Conservation (phyloP, 108 stramenopile species). For the Parmales sp. region DNA sequence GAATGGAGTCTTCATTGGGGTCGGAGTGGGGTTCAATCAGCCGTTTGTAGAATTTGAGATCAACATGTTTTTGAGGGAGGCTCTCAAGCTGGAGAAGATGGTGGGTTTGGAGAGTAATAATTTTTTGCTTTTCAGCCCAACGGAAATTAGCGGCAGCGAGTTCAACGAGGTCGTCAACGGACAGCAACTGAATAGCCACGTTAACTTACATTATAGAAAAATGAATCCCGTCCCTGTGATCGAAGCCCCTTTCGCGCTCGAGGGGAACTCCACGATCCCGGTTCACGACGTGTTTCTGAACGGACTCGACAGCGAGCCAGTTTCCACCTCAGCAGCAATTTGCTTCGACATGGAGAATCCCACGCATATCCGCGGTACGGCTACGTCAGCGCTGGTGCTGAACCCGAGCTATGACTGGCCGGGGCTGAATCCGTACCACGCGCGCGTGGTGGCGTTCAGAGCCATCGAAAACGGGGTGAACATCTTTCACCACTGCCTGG, state of each 20-base stretch:
- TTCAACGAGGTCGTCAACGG: not conserved
- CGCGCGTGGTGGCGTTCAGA: not conserved
- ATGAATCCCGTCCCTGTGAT: slow-evolving; percentile 1
- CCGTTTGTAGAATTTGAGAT: not conserved
- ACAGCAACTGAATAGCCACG: not conserved
- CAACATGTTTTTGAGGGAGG: not conserved
- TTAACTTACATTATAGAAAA: not conserved
- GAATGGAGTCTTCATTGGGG: not conserved
- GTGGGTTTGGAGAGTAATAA: not conserved
- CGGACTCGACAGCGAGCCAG: not conserved
- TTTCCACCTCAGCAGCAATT: not conserved
- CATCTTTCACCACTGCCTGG: slow-evolving; percentile 6
- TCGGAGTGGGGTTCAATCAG: not conserved
- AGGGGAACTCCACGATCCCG: slow-evolving; percentile 1
- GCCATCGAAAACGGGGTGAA: not conserved
- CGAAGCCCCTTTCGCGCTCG: not conserved
- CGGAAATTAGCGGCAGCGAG: not conserved
- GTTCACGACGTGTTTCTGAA: not conserved
- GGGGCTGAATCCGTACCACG: slow-evolving; percentile 7
- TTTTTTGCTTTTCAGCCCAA: not conserved
- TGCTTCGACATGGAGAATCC: slow-evolving; percentile 12
- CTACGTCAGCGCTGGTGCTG: not conserved
- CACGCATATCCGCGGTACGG: no score
- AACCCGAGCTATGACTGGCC: slow-evolving; percentile 11
- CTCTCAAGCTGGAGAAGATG: not conserved